Percentiles rank a stretch among this genome's conserved stretches.
These are phyloP conservation scores for Cruciata laevipes DNA, from an alignment of 257 asterid genomes.

Conservation along the genomic window DNA sequence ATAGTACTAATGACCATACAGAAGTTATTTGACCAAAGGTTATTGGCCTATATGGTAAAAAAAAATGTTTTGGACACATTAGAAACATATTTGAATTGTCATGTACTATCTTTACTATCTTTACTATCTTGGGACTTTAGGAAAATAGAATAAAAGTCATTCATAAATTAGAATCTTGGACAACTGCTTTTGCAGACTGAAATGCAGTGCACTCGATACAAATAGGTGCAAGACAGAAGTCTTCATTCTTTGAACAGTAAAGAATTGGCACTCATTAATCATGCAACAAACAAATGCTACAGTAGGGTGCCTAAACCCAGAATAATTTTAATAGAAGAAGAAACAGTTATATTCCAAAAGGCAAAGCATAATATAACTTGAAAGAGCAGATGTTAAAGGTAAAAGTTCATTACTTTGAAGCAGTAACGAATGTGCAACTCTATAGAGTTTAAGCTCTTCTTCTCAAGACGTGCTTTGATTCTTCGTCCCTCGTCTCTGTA, in stretches of 20 bases:
- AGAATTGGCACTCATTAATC: not conserved
- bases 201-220: too few species aligned
- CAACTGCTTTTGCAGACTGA: too few species aligned
- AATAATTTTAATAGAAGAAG: not conserved
- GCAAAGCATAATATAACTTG: not conserved
- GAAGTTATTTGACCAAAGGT: not conserved
- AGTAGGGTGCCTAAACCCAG: not conserved
- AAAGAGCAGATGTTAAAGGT: not conserved
- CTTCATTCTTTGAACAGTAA: not conserved
- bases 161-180: too few species aligned
- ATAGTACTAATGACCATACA: not conserved
- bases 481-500: slow-evolving; percentile 88
- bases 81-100: not conserved
- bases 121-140: not conserved
- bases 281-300: not conserved
- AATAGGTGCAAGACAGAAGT: too few species aligned
- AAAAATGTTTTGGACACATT: not conserved
- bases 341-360: not conserved
- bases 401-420: slow-evolving; percentile 62
- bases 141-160: not conserved
- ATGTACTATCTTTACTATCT: too few species aligned
- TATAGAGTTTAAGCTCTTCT: slow-evolving; percentile 51
- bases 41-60: not conserved
- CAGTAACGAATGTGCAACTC: slow-evolving; percentile 84
- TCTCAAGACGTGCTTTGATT: slow-evolving; percentile 72